Percentiles rank a stretch among this genome's conserved stretches.
Conservation (phyloP, 2,329 filamentous ascomycete genomes). For the Colletotrichum phormii region DNA sequence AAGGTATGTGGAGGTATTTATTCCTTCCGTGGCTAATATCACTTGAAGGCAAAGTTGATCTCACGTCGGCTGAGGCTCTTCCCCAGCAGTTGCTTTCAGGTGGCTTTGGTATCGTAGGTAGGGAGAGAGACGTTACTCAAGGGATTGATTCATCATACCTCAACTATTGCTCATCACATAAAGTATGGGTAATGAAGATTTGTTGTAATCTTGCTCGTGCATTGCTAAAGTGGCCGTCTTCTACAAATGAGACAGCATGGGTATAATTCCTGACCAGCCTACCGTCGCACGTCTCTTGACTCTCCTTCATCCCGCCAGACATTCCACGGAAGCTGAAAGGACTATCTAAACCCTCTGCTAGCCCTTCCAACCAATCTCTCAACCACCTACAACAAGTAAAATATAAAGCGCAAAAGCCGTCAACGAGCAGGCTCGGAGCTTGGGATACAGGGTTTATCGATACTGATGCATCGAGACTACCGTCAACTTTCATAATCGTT, state of each 20-base stretch:
- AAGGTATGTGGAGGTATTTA: not conserved
- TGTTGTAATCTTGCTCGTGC: not conserved
- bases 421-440: not conserved
- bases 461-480: conserved; percentile 20
- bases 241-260: conserved; percentile 28
- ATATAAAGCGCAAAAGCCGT: not conserved
- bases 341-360: conserved; percentile 63
- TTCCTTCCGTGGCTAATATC: not conserved
- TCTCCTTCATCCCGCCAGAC: conserved; percentile 37
- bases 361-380: conserved; percentile 45
- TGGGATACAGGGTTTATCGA: conserved; percentile 17
- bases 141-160: not conserved
- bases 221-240: conserved; percentile 10
- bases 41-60: too few relatives aligned
- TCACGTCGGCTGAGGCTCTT: too few relatives aligned
- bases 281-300: conserved; percentile 4
- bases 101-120: too few relatives aligned
- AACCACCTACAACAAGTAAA: conserved; percentile 19
- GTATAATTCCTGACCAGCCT: conserved; percentile 27
- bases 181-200: not conserved
- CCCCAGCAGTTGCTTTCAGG: too few relatives aligned
- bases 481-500: conserved; percentile 6
- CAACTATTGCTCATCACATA: not conserved
- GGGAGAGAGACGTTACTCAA: not conserved
- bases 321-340: conserved; percentile 53